Conservation (phyloP, 352 stramenopile genomes). For the Globisporangium cederbergense region DNA sequence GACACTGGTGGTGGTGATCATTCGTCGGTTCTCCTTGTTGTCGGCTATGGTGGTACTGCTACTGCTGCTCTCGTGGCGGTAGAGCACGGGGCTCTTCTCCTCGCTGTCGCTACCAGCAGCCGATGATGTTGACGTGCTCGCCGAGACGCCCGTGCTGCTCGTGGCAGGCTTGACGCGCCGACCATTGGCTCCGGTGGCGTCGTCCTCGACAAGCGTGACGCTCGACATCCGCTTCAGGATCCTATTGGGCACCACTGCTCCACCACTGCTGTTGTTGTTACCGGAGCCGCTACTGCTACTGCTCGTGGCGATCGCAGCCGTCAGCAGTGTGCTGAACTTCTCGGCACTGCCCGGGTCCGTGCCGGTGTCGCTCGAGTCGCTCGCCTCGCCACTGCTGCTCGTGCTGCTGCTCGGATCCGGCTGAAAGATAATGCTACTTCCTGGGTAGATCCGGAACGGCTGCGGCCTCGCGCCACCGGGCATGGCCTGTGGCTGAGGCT, state of each 20-base stretch:
- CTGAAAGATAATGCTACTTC: constrained; percentile 16
- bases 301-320: background rate
- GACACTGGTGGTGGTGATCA: background rate
- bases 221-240: constrained; percentile 46
- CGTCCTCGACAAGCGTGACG: constrained; percentile 38
- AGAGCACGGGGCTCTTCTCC: constrained; percentile 19
- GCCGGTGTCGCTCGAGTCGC: constrained; percentile 30
- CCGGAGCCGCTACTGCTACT: constrained; percentile 14
- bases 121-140: constrained; percentile 13
- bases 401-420: constrained; percentile 16
- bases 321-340: constrained; percentile 13
- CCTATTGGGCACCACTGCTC: constrained; percentile 20
- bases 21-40: constrained; percentile 8
- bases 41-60: too few relatives aligned
- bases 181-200: constrained; percentile 9
- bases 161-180: constrained; percentile 12
- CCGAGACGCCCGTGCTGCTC: background rate
- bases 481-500: background rate
- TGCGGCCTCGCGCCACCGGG: background rate
- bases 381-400: constrained; percentile 23
- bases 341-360: constrained; percentile 22
- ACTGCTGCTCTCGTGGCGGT: background rate
- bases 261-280: constrained; percentile 6
- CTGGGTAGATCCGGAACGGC: constrained; percentile 17
- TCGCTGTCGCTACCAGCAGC: constrained; percentile 13